These are phyloP conservation scores for Otatea glauca DNA, from an alignment of 176 grass and related monocot species.

Conservation along the genomic window DNA sequence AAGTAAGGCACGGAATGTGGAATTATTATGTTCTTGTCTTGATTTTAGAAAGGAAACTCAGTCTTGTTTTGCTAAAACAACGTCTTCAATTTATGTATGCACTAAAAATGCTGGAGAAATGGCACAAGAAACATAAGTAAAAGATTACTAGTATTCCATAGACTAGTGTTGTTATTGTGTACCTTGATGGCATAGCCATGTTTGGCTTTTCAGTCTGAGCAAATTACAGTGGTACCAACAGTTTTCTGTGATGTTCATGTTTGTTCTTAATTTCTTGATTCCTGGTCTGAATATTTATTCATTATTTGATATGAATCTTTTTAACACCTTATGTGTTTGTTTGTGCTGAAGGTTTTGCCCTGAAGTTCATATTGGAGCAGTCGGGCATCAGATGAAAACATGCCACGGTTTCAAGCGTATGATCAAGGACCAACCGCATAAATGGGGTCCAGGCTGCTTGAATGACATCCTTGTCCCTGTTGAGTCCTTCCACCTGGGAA, in stretches of 20 bases:
- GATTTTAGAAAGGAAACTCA: neutral
- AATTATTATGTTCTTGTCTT: neutral
- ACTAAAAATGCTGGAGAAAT: neutral
- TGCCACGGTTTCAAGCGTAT: conserved; percentile 74
- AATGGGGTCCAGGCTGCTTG: conserved; percentile 62
- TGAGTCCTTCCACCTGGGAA: conserved; percentile 63
- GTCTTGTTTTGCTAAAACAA: neutral
- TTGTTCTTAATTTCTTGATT: conserved; percentile 29
- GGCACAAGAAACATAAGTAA: too few species aligned
- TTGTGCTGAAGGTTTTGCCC: conserved; percentile 73
- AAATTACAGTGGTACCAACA: neutral
- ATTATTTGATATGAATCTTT: conserved; percentile 12
- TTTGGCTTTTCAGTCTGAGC: neutral
- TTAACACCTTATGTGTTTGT: conserved; percentile 20
- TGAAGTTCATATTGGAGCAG: conserved; percentile 69
- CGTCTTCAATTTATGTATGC: neutral
- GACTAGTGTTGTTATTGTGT: too few species aligned
- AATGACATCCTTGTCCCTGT: conserved; percentile 75
- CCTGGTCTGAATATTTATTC: neutral
- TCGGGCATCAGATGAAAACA: conserved; percentile 70
- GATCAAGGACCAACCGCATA: conserved; percentile 59
- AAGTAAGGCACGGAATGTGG: conserved; percentile 53
- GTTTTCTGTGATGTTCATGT: conserved; percentile 1
- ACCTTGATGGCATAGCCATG: too few species aligned
- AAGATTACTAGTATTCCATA: too few species aligned